Evolutionary conservation across 2,329 filamentous ascomycete species (phyloP), one percentile per base, ranked within the genome.

Genomic region (Cladosporium sp.): DNA sequence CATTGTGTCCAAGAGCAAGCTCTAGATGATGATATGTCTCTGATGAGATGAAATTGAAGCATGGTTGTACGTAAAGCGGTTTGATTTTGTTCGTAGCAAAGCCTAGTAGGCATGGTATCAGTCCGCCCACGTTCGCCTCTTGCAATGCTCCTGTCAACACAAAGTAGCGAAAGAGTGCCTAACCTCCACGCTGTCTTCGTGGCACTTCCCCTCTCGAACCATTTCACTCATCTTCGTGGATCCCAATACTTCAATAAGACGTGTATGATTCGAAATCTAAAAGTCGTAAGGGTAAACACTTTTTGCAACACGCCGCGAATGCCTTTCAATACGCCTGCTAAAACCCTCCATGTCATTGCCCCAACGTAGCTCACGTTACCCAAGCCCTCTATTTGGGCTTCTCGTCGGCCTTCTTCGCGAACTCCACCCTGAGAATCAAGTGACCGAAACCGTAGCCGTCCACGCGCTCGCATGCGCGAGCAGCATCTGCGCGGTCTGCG

Each of bases 391-490:
- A 63, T 63, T 63, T 61, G 54, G 54, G 54, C 58, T 64, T 65
- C 26, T 53, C 63, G 57, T 65, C 63, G 46, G 63, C 63, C 77
- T 84, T 84, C 80, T 94, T 95, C 71, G 91, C 91, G 80, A 95
- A 95, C 82, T 95, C 91, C 71, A 95, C 91, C 77, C 90, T 86
- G 75, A 95, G 81, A 78, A 95, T 95, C 74, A 95, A 84, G 83
- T 95, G 91, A 80, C 91, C 90, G 84, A 92, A 94, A 81, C 91
- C 91, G 71, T 79, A 97, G 75, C 95, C 95, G 81, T 99, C 95
- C 92, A 99, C 94, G 87, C 97, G 97, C 82, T 91, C 90, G 83
- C 92, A 96, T 48, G 95, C 95, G 83, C 91, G 91, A 73, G 91
- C 91, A 72, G 95, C 95, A 80, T 99, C 95, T 72, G 85, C 81